Conservation (phyloP, 331 rosid genomes). For the Phaseolus coccineus region DNA sequence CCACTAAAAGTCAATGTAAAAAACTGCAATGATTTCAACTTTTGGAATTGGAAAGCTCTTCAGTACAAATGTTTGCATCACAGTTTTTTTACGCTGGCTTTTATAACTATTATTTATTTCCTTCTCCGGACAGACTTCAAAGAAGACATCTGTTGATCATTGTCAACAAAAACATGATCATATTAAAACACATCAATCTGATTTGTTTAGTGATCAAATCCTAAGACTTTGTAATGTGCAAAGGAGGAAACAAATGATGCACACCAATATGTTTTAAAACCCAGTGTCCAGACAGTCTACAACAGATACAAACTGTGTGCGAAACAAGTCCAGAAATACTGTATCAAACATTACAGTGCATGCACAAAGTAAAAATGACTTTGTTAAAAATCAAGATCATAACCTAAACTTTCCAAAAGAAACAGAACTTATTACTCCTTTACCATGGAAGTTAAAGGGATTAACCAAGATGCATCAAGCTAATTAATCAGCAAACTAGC, state of each 20-base stretch:
- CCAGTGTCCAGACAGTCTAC: slow-evolving; percentile 11
- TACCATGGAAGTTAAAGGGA: background rate
- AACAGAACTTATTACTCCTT: background rate
- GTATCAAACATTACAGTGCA: slow-evolving; percentile 18
- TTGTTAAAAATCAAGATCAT: background rate
- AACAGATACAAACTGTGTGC: slow-evolving; percentile 20
- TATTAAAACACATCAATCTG: slow-evolving; percentile 9
- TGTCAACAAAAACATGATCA: slow-evolving; percentile 24
- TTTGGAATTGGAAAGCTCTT: slow-evolving; percentile 14
- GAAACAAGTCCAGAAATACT: slow-evolving; percentile 10
- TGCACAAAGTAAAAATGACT: slow-evolving; percentile 18
- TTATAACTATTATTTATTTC: background rate
- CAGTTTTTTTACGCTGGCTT: background rate
- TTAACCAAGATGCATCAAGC: background rate
- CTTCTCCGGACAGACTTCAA: background rate
- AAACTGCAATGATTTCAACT: background rate
- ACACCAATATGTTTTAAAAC: background rate
- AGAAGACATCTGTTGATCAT: slow-evolving; percentile 4
- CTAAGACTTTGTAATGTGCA: background rate
- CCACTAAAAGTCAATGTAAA: slow-evolving; percentile 17
- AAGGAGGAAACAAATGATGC: slow-evolving; percentile 6
- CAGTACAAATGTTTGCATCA: background rate
- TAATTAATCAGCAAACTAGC: slow-evolving; percentile 2
- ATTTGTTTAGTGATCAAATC: background rate
- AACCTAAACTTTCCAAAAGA: background rate